These are phyloP conservation scores for Neoscytalidium dimidiatum DNA, from an alignment of 2,329 filamentous ascomycete genomes.

Conservation along the genomic window DNA sequence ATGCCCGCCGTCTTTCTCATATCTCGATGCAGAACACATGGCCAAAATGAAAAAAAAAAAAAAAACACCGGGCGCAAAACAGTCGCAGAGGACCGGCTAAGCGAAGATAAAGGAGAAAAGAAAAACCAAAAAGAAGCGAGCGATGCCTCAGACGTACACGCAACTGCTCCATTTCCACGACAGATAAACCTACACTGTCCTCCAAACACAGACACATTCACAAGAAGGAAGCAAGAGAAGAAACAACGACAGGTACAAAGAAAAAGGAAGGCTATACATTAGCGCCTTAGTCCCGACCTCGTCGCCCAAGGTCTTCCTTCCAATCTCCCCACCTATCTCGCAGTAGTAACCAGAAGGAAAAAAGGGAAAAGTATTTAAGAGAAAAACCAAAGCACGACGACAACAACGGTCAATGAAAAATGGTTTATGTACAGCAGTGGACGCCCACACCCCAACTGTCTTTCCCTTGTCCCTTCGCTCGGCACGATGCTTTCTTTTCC, in stretches of 20 bases:
- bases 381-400: not conserved
- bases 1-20: too few relatives aligned
- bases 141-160: too few relatives aligned
- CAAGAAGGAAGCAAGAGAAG: not conserved
- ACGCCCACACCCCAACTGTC: not conserved
- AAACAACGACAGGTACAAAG: not conserved
- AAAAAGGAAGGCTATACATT: constrained; percentile 5
- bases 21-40: too few relatives aligned
- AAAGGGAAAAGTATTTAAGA: not conserved
- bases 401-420: not conserved
- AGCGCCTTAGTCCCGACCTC: not conserved
- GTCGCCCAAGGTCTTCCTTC: not conserved
- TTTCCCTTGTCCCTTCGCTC: not conserved
- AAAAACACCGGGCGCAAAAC: too few relatives aligned
- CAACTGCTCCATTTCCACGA: too few relatives aligned
- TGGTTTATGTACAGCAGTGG: not conserved
- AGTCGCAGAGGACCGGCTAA: too few relatives aligned
- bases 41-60: too few relatives aligned
- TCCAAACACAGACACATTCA: too few relatives aligned
- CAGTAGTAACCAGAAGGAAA: not conserved
- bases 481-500: not conserved
- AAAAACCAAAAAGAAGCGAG: too few relatives aligned
- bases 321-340: not conserved
- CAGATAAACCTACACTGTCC: too few relatives aligned
- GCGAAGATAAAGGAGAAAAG: too few relatives aligned